Percentiles rank a stretch among this genome's conserved stretches.
Conservation (phyloP, 345 rosid species). For the Tarenaya hassleriana region DNA sequence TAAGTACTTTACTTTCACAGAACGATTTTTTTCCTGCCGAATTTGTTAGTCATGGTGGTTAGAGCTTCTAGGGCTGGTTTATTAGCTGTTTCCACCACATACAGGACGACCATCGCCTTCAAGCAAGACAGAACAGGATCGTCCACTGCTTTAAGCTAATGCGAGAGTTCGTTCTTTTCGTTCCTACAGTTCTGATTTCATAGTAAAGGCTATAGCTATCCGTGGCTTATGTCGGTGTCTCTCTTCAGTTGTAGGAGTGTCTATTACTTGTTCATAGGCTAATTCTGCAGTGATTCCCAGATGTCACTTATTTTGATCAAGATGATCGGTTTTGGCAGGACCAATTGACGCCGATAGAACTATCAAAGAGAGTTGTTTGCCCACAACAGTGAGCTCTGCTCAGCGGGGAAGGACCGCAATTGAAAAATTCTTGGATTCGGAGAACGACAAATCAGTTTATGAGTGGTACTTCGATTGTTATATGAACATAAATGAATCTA, state of each 20-base stretch:
- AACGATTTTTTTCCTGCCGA: not conserved
- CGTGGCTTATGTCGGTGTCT: too few species aligned
- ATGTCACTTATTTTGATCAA: not conserved
- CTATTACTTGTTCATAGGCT: too few species aligned
- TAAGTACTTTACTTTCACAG: too few species aligned
- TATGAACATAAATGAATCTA: not conserved
- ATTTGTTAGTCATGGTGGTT: too few species aligned
- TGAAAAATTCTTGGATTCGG: constrained; percentile 49
- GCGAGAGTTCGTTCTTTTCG: too few species aligned
- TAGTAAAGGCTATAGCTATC: too few species aligned
- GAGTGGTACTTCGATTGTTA: constrained; percentile 39
- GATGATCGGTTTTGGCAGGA: constrained; percentile 31
- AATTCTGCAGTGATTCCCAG: too few species aligned
- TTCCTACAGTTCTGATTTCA: too few species aligned
- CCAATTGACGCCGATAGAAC: constrained; percentile 12
- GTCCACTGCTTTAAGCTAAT: too few species aligned
- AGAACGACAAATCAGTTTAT: constrained; percentile 55
- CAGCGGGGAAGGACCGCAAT: constrained; percentile 37
- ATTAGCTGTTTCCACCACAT: not conserved
- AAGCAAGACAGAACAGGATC: too few species aligned
- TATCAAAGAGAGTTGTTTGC: constrained; percentile 33
- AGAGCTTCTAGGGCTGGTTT: not conserved
- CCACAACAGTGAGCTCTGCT: constrained; percentile 33
- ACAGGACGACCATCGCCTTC: too few species aligned
- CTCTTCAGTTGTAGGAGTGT: too few species aligned